phyloP scores from a whole-genome alignment of 2,329 filamentous ascomycete genomes.

The Colletotrichum higginsianum region DNA sequence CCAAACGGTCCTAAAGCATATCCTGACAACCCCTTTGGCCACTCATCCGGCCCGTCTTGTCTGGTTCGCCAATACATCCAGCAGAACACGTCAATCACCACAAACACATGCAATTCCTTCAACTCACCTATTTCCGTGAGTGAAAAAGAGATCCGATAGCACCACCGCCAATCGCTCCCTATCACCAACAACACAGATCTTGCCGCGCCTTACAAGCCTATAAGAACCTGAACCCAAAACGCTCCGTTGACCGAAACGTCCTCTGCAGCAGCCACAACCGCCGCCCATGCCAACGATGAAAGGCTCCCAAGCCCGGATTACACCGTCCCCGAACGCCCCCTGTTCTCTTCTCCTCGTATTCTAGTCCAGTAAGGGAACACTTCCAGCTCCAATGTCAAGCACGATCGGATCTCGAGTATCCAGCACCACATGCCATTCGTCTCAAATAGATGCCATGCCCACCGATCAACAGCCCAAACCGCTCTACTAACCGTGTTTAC shows the following conservation, averaged over 20 bases:
- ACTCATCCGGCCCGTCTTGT: background rate
- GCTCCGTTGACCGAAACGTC: background rate
- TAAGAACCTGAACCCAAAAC: background rate
- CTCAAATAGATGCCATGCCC: background rate
- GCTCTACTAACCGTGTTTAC: background rate
- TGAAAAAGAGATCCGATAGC: background rate
- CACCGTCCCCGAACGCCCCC: constrained; percentile 9
- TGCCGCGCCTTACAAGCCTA: background rate
- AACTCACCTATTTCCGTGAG: no score
- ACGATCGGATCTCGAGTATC: background rate
- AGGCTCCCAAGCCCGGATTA: background rate
- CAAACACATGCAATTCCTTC: background rate
- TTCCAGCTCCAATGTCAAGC: background rate
- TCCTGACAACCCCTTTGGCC: background rate
- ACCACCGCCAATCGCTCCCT: background rate
- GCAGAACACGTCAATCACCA: no score
- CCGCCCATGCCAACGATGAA: constrained; percentile 8
- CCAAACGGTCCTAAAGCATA: no score
- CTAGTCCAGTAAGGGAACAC: constrained; percentile 8
- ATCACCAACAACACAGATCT: constrained; percentile 8
- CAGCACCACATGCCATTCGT: background rate
- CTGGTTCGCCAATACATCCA: background rate
- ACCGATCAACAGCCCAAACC: background rate
- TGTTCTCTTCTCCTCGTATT: background rate
- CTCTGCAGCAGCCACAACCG: constrained; percentile 9